Evolutionary conservation across 768 basidiomycete species (phyloP), one percentile per base, ranked within the genome.

Genomic region (Favolaschia claudopus): DNA sequence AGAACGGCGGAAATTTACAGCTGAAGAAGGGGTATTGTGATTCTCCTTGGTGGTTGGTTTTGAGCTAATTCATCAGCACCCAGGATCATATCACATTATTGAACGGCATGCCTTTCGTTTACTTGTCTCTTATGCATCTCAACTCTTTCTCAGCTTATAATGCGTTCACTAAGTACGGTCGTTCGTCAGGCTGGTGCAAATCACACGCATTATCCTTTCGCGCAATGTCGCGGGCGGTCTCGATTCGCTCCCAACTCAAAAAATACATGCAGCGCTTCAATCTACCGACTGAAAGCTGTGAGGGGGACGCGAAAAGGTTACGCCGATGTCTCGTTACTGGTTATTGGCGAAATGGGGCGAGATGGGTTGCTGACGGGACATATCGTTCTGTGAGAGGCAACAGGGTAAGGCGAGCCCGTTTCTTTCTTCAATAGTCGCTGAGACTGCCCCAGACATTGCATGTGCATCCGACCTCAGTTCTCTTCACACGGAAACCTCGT

Each of bases 1-100:
- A 14, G 96, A 99, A 73, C 82, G 95, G 47, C 79, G 97, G 55
- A 99, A 99, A 71, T 99, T 99, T 67, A 99, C 95, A 0, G 95
- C 96, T 0, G 96, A 99, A 74, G 97, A 99, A 85, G 97, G 97
- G 68, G 95, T 95, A 59, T 68, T 84, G 77, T 8, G 24, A 37
- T n/a, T 52, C 19, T 17, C 45, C 14, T 32, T 44, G 28, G 38
- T 31, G 10, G n/a, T 28, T 32, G n/a, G n/a, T 53, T 29, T 44
- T 48, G 49, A 22, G 39, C 47, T 58, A 45, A 32, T 46, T 55
- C 56, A 66, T 37, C n/a, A n/a, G 9, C 17, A 15, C 32, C 4
- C 65, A 96, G 95, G 97, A 99, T 70, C 97, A 99, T 71, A 78
- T 99, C 20, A 98, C 97, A 5, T 77, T 97, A 4, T 73, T 99